Percentiles rank a stretch among this genome's conserved stretches.
These are phyloP conservation scores for Pseudogymnoascus sp. DNA, from an alignment of 2,329 filamentous ascomycete species.

Conservation along the genomic window DNA sequence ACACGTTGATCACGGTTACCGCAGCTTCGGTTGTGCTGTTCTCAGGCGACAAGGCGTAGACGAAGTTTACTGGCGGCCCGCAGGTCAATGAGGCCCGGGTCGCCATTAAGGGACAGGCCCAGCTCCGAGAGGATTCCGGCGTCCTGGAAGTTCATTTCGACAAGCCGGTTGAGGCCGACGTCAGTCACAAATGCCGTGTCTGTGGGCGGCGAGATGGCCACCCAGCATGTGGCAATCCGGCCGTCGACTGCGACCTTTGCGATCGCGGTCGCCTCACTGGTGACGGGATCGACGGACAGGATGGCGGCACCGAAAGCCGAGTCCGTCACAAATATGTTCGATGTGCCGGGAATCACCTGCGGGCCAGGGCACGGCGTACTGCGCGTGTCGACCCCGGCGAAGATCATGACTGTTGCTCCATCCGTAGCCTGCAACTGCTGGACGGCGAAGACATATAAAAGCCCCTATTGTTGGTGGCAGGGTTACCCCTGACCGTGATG, in stretches of 20 bases:
- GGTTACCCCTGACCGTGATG: constrained; percentile 54
- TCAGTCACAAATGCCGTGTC: constrained; percentile 52
- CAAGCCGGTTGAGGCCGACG: constrained; percentile 40
- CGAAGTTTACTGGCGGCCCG: constrained; percentile 41
- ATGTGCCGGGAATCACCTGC: constrained; percentile 35
- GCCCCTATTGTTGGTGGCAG: constrained; percentile 44
- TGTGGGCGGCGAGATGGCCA: constrained; percentile 39
- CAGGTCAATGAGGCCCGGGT: constrained; percentile 49
- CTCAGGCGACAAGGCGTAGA: constrained; percentile 43
- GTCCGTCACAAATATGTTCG: constrained; percentile 45
- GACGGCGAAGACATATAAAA: constrained; percentile 47
- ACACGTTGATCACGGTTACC: constrained; percentile 34
- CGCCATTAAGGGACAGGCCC: constrained; percentile 35
- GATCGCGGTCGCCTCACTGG: constrained; percentile 28
- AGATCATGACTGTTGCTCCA: constrained; percentile 15
- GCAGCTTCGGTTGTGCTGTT: constrained; percentile 20
- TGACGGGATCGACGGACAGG: constrained; percentile 43
- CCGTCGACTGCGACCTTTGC: constrained; percentile 32
- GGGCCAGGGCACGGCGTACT: constrained; percentile 49
- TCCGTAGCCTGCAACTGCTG: background rate
- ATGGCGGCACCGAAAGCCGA: constrained; percentile 49
- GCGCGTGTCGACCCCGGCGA: constrained; percentile 22
- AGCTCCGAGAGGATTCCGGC: constrained; percentile 38
- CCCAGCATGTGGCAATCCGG: constrained; percentile 54
- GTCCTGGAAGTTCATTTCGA: constrained; percentile 46